Evolutionary conservation across 2,329 filamentous ascomycete genomes (phyloP), one percentile per base, ranked within the genome.

Genomic region (Diplodia sapinea): DNA sequence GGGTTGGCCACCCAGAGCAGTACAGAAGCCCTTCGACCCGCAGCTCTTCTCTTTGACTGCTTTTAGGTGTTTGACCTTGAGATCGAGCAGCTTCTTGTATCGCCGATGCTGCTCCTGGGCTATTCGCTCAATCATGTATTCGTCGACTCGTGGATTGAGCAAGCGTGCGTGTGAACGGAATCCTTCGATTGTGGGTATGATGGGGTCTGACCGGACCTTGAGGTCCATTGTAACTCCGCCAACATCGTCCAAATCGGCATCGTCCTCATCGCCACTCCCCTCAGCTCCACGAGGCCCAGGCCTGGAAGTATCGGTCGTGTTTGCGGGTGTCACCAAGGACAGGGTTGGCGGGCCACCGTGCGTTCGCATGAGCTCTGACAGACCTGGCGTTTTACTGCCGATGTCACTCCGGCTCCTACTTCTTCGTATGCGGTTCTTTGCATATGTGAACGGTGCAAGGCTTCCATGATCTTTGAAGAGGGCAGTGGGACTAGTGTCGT

Each of bases 101-200:
- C 93, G 87, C 68, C 88, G 83, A 56, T 90, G 82, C 76, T 97
- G 92, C 74, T 96, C 93, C 71, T 92, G 87, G 0, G 91, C 91
- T 71, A 97, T 91, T 55, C 93, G 89, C 36, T 95, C 91, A 15
- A 94, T 86, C 70, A 97, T 83, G 77, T 88, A 84, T 9, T 84
- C 80, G n/a, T 82, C 82, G 68, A 96, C 82, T 12, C 84, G 81
- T n/a, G 92, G 92, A 73, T 96, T 96, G 52, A 96, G 80, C 68
- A 86, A 84, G 55, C 88, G 80, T 20, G 94, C 86, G 74, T 96
- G 91, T 29, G 87, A 84, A 71, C 88, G 88, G 79, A 97, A 97
- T 0, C 93, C 93, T 69, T 89, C 86, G 29, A 89, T 80, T 20
- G 88, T 93, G 1, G 93, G 91, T 11, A 88, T 85, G 69, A 94